Conservation (phyloP, 2,329 filamentous ascomycete species). For the Claviceps paspali region DNA sequence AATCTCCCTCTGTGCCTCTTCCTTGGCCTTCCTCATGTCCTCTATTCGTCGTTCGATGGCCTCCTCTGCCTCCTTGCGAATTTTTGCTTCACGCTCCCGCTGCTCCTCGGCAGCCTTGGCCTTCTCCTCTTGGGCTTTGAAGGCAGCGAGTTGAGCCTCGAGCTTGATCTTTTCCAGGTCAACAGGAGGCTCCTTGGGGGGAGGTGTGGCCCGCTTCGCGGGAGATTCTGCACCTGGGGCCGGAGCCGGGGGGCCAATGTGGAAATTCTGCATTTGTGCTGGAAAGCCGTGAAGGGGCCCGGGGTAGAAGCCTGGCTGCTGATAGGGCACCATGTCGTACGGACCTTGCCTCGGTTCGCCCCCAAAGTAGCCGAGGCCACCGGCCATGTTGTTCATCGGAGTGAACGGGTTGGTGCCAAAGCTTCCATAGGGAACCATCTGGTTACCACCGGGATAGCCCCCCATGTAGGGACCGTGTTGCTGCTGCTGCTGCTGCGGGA, state of each 20-base stretch:
- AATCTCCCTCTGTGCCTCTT: constrained; percentile 30
- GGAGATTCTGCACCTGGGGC: constrained; percentile 25
- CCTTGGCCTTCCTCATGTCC: constrained; percentile 25
- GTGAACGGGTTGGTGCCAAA: constrained; percentile 28
- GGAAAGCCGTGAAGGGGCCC: constrained; percentile 7
- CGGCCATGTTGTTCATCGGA: constrained; percentile 22
- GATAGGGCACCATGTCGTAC: constrained; percentile 38
- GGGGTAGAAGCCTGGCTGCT: constrained; percentile 13
- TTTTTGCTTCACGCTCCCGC: constrained; percentile 28
- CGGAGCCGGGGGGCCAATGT: constrained; percentile 21
- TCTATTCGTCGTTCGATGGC: constrained; percentile 26
- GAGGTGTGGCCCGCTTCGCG: constrained; percentile 17
- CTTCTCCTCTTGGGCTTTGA: constrained; percentile 30
- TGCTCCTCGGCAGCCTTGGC: constrained; percentile 30
- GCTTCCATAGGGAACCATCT: constrained; percentile 33
- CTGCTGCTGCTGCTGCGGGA: constrained; percentile 29
- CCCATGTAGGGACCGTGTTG: constrained; percentile 29
- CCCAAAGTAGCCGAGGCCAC: constrained; percentile 26
- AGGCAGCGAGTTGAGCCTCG: constrained; percentile 39
- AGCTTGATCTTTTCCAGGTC: constrained; percentile 47
- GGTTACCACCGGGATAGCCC: constrained; percentile 21
- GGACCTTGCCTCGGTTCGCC: constrained; percentile 21
- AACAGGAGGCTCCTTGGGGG: constrained; percentile 23
- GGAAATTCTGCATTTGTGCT: constrained; percentile 23
- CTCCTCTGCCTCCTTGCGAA: constrained; percentile 30